Evolutionary conservation across 2,329 filamentous ascomycete genomes (phyloP).

Genomic region (Fusarium verrucosum): DNA sequence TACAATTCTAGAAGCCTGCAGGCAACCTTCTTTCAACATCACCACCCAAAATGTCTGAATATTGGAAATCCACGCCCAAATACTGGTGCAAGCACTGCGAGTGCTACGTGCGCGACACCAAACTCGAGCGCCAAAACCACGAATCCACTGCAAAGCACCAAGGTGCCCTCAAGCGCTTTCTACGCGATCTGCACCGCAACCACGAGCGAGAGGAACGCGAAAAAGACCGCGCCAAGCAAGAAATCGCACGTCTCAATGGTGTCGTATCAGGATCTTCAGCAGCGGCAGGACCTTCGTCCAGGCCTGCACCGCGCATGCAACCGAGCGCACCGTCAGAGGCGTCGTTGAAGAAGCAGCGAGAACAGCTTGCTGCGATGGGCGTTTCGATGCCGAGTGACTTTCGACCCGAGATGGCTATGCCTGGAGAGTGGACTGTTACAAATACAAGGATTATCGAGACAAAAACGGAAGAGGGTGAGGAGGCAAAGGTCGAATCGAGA

Average conservation of each 20-base stretch:
- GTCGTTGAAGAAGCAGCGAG: constrained; percentile 83
- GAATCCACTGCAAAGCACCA: constrained; percentile 89
- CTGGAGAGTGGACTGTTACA: constrained; percentile 85
- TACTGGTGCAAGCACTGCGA: constrained; percentile 99
- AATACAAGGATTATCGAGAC: constrained; percentile 68
- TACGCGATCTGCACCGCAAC: constrained; percentile 86
- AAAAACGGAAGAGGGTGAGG: constrained; percentile 53
- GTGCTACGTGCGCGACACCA: constrained; percentile 89
- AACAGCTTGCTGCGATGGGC: constrained; percentile 88
- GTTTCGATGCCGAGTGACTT: constrained; percentile 84
- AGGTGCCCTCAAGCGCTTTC: constrained; percentile 83
- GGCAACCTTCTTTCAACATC: constrained; percentile 1
- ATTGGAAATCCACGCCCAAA: constrained; percentile 97
- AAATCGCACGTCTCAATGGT: constrained; percentile 86
- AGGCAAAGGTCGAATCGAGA: constrained; percentile 56
- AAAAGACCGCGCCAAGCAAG: constrained; percentile 81
- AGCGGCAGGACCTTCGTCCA: constrained; percentile 41
- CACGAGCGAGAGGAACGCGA: constrained; percentile 85
- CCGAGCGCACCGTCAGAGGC: constrained; percentile 55
- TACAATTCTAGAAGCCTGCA: neutral
- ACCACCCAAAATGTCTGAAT: constrained; percentile 79
- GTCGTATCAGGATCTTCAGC: constrained; percentile 65
- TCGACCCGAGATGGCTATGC: constrained; percentile 82
- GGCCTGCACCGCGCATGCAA: constrained; percentile 10
- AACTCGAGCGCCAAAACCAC: constrained; percentile 88